Conservation (phyloP, 805 yeast genomes). For the Yamadazyma nakazawae region DNA sequence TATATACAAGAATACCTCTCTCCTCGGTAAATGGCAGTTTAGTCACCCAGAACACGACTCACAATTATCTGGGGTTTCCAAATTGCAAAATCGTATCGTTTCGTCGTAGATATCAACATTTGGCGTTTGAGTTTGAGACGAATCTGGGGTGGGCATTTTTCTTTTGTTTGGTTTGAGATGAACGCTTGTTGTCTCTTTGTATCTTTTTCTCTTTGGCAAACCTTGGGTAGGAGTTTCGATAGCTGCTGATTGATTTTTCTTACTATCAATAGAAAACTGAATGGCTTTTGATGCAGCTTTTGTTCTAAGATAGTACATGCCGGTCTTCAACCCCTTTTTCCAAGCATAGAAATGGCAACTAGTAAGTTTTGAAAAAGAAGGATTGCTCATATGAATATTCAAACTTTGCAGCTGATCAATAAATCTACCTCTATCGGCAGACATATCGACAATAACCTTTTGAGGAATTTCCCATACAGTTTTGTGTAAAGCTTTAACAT, state of each 20-base stretch:
- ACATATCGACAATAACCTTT: constrained; percentile 79
- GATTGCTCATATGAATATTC: constrained; percentile 37
- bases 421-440: constrained; percentile 71
- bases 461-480: constrained; percentile 98
- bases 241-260: constrained; percentile 1
- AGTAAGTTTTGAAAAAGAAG: constrained; percentile 37
- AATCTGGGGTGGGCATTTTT: neutral
- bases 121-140: neutral
- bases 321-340: constrained; percentile 38
- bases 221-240: neutral
- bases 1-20: constrained; percentile 7
- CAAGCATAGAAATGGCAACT: constrained; percentile 44
- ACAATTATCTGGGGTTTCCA: constrained; percentile 29
- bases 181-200: constrained; percentile 13
- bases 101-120: constrained; percentile 29
- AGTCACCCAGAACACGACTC: constrained; percentile 40
- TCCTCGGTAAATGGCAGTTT: neutral
- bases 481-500: constrained; percentile 74
- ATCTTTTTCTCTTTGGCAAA: constrained; percentile 21
- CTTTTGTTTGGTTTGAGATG: neutral
- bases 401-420: constrained; percentile 53
- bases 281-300: constrained; percentile 38
- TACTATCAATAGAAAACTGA: constrained; percentile 31
- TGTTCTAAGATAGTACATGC: constrained; percentile 39
- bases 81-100: constrained; percentile 31